Conservation (phyloP, 306 rosid genomes). For the Lupinus albus region DNA sequence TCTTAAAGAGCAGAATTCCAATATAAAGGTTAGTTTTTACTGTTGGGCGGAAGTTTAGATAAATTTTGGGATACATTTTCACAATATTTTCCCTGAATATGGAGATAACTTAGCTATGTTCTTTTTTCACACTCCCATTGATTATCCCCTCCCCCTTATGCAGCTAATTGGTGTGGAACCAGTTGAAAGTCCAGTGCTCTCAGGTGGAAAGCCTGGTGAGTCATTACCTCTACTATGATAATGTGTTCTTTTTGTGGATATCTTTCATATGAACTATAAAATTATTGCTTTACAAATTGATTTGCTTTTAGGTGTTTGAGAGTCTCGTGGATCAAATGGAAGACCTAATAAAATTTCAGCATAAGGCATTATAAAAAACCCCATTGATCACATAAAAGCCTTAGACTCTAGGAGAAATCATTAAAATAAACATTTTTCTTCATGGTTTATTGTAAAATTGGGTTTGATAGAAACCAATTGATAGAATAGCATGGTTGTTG, state of each 20-base stretch:
- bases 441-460: too few species aligned
- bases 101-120: constrained; percentile 2
- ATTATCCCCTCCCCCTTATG: constrained; percentile 32
- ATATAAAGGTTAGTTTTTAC: constrained; percentile 55
- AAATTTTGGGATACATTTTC: background rate
- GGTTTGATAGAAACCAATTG: background rate
- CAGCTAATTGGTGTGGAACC: constrained; percentile 83
- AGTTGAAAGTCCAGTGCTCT: constrained; percentile 72
- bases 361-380: constrained; percentile 11
- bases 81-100: constrained; percentile 26
- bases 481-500: background rate
- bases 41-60: background rate
- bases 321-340: constrained; percentile 19
- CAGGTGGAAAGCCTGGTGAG: constrained; percentile 91
- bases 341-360: constrained; percentile 9
- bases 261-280: constrained; percentile 11
- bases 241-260: background rate
- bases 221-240: constrained; percentile 17
- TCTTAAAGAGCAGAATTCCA: constrained; percentile 77
- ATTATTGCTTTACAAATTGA: constrained; percentile 25
- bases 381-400: constrained; percentile 6
- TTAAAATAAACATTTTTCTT: background rate
- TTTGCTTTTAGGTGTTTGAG: constrained; percentile 3
- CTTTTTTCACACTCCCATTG: constrained; percentile 19
- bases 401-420: constrained; percentile 9